Base-by-base conservation (phyloP, 208 protist genomes). In the Acanthamoeba rhysodes region DNA sequence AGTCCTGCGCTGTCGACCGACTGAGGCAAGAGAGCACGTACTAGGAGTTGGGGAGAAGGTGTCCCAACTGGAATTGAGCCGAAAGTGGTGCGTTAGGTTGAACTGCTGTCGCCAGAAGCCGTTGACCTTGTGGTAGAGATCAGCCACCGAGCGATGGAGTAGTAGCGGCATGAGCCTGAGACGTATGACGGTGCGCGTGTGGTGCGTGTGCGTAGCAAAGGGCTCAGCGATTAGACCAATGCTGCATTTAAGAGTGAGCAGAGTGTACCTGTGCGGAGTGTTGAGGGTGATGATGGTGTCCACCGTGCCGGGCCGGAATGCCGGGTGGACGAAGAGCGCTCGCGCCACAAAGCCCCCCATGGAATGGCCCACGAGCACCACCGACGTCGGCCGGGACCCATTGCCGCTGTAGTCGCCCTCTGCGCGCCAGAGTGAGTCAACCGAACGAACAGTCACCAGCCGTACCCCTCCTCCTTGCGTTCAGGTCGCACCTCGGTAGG, bases 261-360 rank as follows among this genome's bases (percentile, higher is more conserved):
- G 10, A 8, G 3, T 6, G 29, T 68, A 88, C 91, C 70, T 10
- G 29, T 95, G 92, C 32, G 92, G 92, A 10, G 74, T 90, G 92
- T 85, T 90, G 18, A 88, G 37, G 0, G 92, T 95, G 92, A 95
- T 50, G 34, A 95, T 64, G 24, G 92, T 95, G 68, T 74, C 20
- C 20, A 95, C 76, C 24, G 48, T 55, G 74, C 92, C 74, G 10
- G 37, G 27, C 53, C 24, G 22, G 92, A 55, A 90, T 6, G 48
- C 32, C 29, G 74, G 92, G 27, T 59, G 78, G 18, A 24, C 29
- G 50, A 95, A 85, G 50, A 90, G 53, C 27, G 92, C 68, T 7
- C 92, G 92, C 9, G 92, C 68, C 20, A 90, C 78, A 8, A 95
- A 90, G 7, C 92, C 92, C 4, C 92, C 92, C 92, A 95, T 95